A percentile compares a stretch with the other conserved stretches of the same genome.
These are phyloP conservation scores for Starmera dryadoides DNA, from an alignment of 805 yeast species.

Conservation along the genomic window DNA sequence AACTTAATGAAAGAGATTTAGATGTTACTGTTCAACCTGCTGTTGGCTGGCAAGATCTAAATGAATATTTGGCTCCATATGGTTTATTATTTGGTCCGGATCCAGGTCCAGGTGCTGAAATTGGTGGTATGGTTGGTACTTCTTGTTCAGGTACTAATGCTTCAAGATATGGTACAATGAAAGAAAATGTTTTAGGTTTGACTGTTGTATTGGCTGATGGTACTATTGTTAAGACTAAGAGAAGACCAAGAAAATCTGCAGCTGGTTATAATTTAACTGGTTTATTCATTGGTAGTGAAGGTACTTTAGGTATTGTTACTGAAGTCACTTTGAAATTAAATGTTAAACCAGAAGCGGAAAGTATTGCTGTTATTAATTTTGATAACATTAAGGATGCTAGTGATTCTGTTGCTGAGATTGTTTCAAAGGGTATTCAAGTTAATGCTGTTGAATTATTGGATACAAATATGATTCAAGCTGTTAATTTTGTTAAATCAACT, in stretches of 20 bases:
- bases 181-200: conserved; percentile 59
- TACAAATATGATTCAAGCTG: conserved; percentile 61
- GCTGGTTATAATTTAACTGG: conserved; percentile 78
- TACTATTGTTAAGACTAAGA: conserved; percentile 63
- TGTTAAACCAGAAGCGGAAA: conserved; percentile 57
- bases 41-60: conserved; percentile 70
- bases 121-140: conserved; percentile 74
- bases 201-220: conserved; percentile 82
- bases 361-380: conserved; percentile 64
- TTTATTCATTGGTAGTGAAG: conserved; percentile 72
- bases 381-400: conserved; percentile 67
- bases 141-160: conserved; percentile 81
- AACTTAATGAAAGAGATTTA: conserved; percentile 54
- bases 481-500: conserved; percentile 50
- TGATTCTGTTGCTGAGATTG: conserved; percentile 53
- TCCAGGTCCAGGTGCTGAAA: conserved; percentile 74
- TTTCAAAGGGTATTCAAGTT: conserved; percentile 55
- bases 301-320: conserved; percentile 72
- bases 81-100: conserved; percentile 68
- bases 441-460: conserved; percentile 75
- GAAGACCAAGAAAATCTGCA: conserved; percentile 68
- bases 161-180: conserved; percentile 72
- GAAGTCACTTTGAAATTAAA: conserved; percentile 69
- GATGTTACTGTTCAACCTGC: conserved; percentile 75
- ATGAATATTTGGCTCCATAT: conserved; percentile 39